Percentiles rank a stretch among this genome's conserved stretches.
Conservation (phyloP, 192 early-diverging fungal species). For the Coemansia interrupta region DNA sequence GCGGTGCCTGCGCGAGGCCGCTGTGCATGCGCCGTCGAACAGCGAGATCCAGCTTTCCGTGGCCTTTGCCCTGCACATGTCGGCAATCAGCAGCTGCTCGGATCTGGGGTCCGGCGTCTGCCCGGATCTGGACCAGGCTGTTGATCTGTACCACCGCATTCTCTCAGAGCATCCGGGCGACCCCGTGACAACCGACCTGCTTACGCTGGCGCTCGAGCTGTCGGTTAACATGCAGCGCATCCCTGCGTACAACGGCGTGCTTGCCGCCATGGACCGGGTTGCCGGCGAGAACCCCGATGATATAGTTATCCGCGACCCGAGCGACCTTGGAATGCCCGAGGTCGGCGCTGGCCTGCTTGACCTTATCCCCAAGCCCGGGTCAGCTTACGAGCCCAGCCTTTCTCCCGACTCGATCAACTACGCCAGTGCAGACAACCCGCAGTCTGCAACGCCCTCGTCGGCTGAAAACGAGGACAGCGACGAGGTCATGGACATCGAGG, state of each 20-base stretch:
- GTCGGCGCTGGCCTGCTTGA: slow-evolving; percentile 1
- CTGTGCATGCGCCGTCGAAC: slow-evolving; percentile 22
- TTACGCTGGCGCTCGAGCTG: slow-evolving; percentile 39
- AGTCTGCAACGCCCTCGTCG: background rate
- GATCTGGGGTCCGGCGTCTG: background rate
- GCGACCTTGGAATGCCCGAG: slow-evolving; percentile 2
- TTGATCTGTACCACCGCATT: slow-evolving; percentile 43
- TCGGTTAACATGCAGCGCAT: slow-evolving; percentile 20
- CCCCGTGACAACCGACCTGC: slow-evolving; percentile 37
- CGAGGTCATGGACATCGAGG: slow-evolving; percentile 53
- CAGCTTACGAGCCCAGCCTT: background rate
- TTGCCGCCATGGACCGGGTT: slow-evolving; percentile 15
- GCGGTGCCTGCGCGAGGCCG: slow-evolving; percentile 20
- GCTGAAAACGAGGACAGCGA: slow-evolving; percentile 35
- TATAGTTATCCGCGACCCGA: slow-evolving; percentile 4
- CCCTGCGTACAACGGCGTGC: background rate
- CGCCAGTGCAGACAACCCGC: no score
- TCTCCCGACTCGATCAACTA: background rate
- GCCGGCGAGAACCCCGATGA: background rate
- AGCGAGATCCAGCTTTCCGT: slow-evolving; percentile 26
- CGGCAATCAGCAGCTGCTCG: slow-evolving; percentile 19
- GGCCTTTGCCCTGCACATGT: slow-evolving; percentile 33
- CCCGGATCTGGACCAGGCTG: slow-evolving; percentile 27
- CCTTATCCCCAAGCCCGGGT: background rate
- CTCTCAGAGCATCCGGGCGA: slow-evolving; percentile 38